Evolutionary conservation across 768 basidiomycete genomes (phyloP).

Genomic region (Collybia mongolica): DNA sequence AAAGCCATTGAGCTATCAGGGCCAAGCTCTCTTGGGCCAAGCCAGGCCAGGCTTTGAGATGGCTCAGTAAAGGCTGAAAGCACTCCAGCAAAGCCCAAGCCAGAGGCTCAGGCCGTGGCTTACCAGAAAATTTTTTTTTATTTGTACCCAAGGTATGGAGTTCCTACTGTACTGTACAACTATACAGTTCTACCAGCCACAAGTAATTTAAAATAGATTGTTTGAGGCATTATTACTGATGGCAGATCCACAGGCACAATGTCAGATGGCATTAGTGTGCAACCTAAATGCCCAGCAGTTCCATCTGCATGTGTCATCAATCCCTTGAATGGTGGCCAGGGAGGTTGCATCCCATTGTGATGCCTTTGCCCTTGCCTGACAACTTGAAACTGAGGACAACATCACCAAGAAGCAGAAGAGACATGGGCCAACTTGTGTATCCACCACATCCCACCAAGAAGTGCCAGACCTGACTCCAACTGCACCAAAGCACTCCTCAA

Average conservation of each 20-base stretch:
- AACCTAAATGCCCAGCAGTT: neutral
- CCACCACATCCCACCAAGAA: no score
- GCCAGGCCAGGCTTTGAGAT: no score
- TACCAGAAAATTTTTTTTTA: neutral
- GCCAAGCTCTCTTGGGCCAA: no score
- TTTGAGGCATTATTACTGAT: neutral
- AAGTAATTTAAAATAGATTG: neutral
- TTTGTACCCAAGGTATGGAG: neutral
- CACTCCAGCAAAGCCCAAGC: no score
- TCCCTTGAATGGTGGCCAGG: neutral
- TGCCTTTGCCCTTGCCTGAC: slow-evolving; percentile 1
- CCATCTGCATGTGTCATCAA: neutral
- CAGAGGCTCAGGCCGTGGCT: neutral
- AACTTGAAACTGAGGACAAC: neutral
- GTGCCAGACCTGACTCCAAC: no score
- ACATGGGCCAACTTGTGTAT: no score
- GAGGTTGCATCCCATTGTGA: neutral
- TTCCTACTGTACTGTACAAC: neutral
- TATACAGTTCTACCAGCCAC: neutral
- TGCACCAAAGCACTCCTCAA: neutral
- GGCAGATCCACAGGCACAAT: neutral
- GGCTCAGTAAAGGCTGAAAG: no score
- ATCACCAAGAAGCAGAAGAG: neutral
- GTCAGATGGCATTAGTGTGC: neutral
- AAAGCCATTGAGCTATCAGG: no score